Base-by-base conservation (phyloP, 345 rosid genomes). In the Gossypium bickii region DNA sequence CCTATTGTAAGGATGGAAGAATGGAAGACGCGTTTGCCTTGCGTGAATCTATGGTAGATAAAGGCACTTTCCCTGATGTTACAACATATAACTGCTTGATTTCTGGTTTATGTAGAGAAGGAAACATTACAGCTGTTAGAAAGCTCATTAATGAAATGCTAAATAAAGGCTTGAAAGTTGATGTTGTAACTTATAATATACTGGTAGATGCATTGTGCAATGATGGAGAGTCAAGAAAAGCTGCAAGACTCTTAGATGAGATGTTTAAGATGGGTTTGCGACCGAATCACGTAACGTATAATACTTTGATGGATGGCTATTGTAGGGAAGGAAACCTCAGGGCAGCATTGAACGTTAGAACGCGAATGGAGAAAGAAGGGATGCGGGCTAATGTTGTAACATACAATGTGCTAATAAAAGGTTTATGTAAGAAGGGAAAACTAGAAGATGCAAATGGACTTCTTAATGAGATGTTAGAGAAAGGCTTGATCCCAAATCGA, bases 391-490 rank as follows among this genome's bases (percentile, higher is more conserved):
- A 89, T 78, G 82, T 87, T 68, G 89, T 79, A 9, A 87, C 97
- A 1, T 89, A 81, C 76, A 93, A 93, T 60, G 90, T 91, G 67
- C 82, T 91, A 60, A 72, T 93, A 63, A 86, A 79, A 76, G 98
- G 93, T 43, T 86, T 84, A 51, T 91, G 88, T 48, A 82, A 70
- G 78, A 82, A 88, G 82, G 91, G 93, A 5, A 91, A 85, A 74
- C 70, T 93, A 70, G 89, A 89, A 81, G 83, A 86, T 61, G 97
- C 94, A 73, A 91, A 93, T 79, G 70, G 62, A 73, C 86, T 92
- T 73, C 88, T 93, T 71, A 92, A 92, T 85, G 98, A 91, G 86
- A 87, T 93, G 95, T 76, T 93, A 81, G 94, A 94, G 89, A 88
- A 82, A 82, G 98, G 97, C 80, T 56, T 94, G 76, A 74, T 88